Evolutionary conservation across 768 basidiomycete genomes (phyloP).

Genomic region (Termitomyces sp.): DNA sequence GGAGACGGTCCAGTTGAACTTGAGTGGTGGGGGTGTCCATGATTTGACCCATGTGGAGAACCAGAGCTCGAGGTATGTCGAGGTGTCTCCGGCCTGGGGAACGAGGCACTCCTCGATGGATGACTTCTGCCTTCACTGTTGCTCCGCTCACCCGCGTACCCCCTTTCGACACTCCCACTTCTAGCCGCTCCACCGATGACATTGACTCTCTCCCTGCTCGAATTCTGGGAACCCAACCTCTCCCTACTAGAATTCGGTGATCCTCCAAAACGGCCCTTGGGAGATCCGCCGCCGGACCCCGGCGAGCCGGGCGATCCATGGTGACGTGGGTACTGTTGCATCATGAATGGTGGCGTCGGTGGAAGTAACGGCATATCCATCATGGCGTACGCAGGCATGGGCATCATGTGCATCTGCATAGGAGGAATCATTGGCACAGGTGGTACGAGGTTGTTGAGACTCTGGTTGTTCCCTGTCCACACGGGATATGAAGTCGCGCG

Average conservation of each 20-base stretch:
- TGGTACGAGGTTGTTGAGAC: conserved; percentile 35
- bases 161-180: conserved; percentile 11
- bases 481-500: conserved; percentile 34
- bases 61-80: conserved; percentile 13
- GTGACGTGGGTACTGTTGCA: conserved; percentile 52
- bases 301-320: conserved; percentile 32
- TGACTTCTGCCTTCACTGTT: conserved; percentile 4
- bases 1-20: conserved; percentile 16
- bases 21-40: conserved; percentile 13
- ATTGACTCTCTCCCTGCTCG: conserved; percentile 25
- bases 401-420: conserved; percentile 32
- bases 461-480: conserved; percentile 40
- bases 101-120: conserved; percentile 25
- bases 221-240: conserved; percentile 24
- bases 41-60: conserved; percentile 18
- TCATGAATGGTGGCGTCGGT: conserved; percentile 75
- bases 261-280: conserved; percentile 30
- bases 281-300: conserved; percentile 27
- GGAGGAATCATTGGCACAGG: conserved; percentile 26
- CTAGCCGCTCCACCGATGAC: conserved; percentile 14
- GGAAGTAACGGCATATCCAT: conserved; percentile 72
- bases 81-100: conserved; percentile 19
- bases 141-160: background rate
- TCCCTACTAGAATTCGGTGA: conserved; percentile 32
- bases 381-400: conserved; percentile 41